Evolutionary conservation across 805 yeast species (phyloP), one percentile per base, ranked within the genome.

Genomic region (Starmerella vaccinii): DNA sequence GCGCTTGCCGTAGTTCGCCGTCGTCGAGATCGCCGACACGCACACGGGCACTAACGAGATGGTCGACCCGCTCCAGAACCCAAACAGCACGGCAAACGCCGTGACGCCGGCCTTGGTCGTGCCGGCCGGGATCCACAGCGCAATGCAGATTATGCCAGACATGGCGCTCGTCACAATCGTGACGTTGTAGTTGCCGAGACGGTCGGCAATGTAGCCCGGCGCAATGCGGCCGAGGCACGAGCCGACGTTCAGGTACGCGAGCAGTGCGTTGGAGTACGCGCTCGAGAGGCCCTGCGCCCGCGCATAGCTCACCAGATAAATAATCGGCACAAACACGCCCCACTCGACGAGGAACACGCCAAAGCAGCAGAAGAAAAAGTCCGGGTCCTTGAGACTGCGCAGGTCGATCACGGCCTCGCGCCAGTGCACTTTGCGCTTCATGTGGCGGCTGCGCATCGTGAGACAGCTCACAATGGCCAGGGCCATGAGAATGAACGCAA

Each of bases 41-140:
- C 90, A 83, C 1, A 78, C 80, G 0, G 92, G 90, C 0, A 83
- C 75, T 40, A 83, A 60, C 1, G 84, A 73, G 42, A 84, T 68
- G 3, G 83, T 76, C 19, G 61, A 54, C 13, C 61, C 61, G 5
- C 57, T 51, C 54, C 57, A 52, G 34, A 60, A 55, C 9, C 63
- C 63, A 35, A 56, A 57, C 40, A 66, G 49, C 0, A 71, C 74
- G 5, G 81, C 69, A 63, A 80, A 83, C 0, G 71, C 71, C 55
- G 78, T 75, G 49, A 81, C 63, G 0, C 86, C 87, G 16, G 64
- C 63, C 19, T 52, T 53, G 16, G 58, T 38, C n/a, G 46, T 50
- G 19, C 66, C 63, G 49, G 79, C 75, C 0, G 89, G 88, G n/a
- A 81, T 64, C 89, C 88, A 82, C 19, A 82, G 56, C 0, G 72